These are phyloP conservation scores for Dryadomyces quercivorus DNA, from an alignment of 2,329 filamentous ascomycete genomes.

Conservation along the genomic window DNA sequence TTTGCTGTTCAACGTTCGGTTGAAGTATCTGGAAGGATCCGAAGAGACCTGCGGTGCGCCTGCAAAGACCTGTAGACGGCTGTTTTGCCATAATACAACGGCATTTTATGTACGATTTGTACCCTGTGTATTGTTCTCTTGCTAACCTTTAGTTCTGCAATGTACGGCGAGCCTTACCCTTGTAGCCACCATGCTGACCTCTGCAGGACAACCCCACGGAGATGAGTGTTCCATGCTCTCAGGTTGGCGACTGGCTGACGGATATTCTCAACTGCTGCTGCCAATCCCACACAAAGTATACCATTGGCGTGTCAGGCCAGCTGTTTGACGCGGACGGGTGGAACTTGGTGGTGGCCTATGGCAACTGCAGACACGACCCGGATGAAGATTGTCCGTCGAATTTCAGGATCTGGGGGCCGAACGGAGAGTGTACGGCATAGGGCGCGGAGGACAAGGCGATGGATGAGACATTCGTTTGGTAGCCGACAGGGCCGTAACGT, in stretches of 20 bases:
- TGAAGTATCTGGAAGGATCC: not conserved
- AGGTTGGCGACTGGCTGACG: not conserved
- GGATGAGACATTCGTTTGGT: not conserved
- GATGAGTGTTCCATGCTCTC: not conserved
- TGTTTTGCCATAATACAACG: conserved; percentile 4
- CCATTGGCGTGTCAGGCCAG: conserved; percentile 5
- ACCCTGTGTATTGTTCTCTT: not conserved
- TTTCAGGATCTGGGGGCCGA: conserved; percentile 1
- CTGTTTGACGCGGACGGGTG: conserved; percentile 5
- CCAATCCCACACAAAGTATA: not conserved
- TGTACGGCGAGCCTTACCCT: not conserved
- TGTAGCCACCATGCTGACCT: not conserved
- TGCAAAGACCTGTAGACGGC: not conserved
- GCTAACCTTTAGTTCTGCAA: conserved; percentile 2
- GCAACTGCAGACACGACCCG: conserved; percentile 5
- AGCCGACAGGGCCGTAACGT: not conserved
- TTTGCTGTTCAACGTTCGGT: not conserved
- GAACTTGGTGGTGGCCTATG: conserved; percentile 5
- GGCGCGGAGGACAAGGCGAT: not conserved
- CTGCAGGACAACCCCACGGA: not conserved
- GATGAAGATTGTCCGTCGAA: not conserved
- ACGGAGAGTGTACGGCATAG: not conserved
- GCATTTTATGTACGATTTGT: conserved; percentile 3
- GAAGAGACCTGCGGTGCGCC: conserved; percentile 1
- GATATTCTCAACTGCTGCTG: conserved; percentile 4